A percentile compares a stretch with the other conserved stretches of the same genome.
Evolutionary conservation across 805 yeast genomes (phyloP).

Genomic region (Cyberlindnera meyerae): DNA sequence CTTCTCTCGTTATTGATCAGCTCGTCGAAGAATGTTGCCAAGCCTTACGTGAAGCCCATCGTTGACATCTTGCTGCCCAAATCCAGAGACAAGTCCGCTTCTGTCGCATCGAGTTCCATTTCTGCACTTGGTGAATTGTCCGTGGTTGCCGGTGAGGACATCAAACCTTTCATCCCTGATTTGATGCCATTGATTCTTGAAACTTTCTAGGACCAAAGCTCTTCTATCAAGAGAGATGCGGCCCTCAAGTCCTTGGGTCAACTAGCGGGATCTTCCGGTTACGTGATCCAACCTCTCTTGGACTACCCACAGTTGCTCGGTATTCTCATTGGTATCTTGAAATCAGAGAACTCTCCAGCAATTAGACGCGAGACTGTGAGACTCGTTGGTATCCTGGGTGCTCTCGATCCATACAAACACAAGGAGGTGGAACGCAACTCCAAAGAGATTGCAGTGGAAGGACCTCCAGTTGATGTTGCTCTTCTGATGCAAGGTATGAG

Average conservation of each 20-base stretch:
- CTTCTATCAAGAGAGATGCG: slow-evolving; percentile 83
- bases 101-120: slow-evolving; percentile 83
- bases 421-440: slow-evolving; percentile 80
- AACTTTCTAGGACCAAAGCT: slow-evolving; percentile 87
- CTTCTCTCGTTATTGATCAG: slow-evolving; percentile 68
- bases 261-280: slow-evolving; percentile 84
- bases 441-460: slow-evolving; percentile 51
- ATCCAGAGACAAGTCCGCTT: slow-evolving; percentile 63
- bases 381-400: slow-evolving; percentile 89
- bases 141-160: slow-evolving; percentile 81
- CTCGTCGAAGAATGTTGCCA: slow-evolving; percentile 75
- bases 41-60: slow-evolving; percentile 90
- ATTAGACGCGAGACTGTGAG: slow-evolving; percentile 86
- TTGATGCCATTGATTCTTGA: slow-evolving; percentile 86
- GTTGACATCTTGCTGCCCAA: slow-evolving; percentile 77
- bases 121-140: slow-evolving; percentile 86
- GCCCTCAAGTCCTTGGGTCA: slow-evolving; percentile 87
- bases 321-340: slow-evolving; percentile 72
- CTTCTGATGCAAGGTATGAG: slow-evolving; percentile 90
- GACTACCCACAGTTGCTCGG: slow-evolving; percentile 90
- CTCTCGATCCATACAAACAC: slow-evolving; percentile 93
- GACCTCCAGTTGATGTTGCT: slow-evolving; percentile 87
- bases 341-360: slow-evolving; percentile 68
- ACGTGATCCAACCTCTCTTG: slow-evolving; percentile 87
- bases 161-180: slow-evolving; percentile 63